A percentile compares a stretch with the other conserved stretches of the same genome.
Evolutionary conservation across 2,329 filamentous ascomycete species (phyloP).

Genomic region (Malbranchea zuffiana): DNA sequence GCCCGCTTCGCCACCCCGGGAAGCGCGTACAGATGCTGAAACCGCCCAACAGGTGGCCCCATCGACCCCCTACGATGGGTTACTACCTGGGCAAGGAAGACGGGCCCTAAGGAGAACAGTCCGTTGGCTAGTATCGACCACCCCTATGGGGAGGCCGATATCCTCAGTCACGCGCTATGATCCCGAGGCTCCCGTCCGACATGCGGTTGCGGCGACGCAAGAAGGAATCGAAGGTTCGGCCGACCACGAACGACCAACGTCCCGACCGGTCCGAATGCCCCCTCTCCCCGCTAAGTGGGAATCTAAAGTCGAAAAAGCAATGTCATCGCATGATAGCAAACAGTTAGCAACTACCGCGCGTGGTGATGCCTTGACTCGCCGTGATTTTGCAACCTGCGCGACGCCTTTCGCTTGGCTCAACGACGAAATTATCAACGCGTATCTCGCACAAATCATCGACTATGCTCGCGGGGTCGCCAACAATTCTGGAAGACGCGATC

Average conservation of each 20-base stretch:
- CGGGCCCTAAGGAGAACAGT: not conserved
- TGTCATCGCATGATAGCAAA: slow-evolving; percentile 18
- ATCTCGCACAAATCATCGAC: slow-evolving; percentile 33
- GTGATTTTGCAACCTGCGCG: slow-evolving; percentile 29
- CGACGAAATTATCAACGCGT: slow-evolving; percentile 38
- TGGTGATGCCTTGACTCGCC: slow-evolving; percentile 29
- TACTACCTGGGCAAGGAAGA: slow-evolving; percentile 3
- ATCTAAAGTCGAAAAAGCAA: slow-evolving; percentile 22
- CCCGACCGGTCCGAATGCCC: slow-evolving; percentile 23
- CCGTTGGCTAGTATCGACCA: slow-evolving; percentile 2
- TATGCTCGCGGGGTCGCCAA: slow-evolving; percentile 26
- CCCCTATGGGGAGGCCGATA: slow-evolving; percentile 14
- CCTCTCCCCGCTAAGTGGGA: slow-evolving; percentile 30
- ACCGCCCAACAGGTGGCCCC: slow-evolving; percentile 2
- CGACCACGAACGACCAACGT: slow-evolving; percentile 6
- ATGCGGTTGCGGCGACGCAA: not conserved
- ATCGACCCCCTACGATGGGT: too few relatives aligned
- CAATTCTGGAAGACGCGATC: slow-evolving; percentile 25
- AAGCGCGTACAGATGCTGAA: not conserved
- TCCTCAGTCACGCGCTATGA: slow-evolving; percentile 12
- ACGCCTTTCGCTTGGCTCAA: slow-evolving; percentile 33
- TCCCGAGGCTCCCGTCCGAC: slow-evolving; percentile 9
- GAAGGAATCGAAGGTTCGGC: slow-evolving; percentile 6
- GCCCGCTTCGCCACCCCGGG: not conserved
- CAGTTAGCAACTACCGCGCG: slow-evolving; percentile 25